Evolutionary conservation across 176 grass and related monocot species (phyloP), one percentile per base, ranked within the genome.

Genomic region (Oryza officinalis): DNA sequence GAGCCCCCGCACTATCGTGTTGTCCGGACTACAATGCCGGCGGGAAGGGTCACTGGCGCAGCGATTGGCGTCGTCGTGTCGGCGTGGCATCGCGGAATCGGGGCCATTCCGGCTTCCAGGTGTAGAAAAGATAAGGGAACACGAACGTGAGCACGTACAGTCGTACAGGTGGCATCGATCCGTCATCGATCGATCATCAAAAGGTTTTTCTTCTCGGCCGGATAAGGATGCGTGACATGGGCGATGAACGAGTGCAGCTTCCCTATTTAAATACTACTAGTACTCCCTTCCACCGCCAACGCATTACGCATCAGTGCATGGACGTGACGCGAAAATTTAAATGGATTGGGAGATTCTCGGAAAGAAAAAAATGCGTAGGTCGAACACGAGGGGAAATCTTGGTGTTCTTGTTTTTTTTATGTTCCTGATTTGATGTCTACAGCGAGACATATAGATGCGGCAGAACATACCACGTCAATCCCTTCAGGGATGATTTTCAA

Each of bases 311-410:
- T 57, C 18, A 57, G 18, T 74, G 45, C 72, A 54, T 65, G 28
- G 60, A 83, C 26, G 27, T 52, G 81, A 75, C 81, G 6, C 38
- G 2, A 18, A 83, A 66, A 25, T 25, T 74, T 17, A 50, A 46
- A 64, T 17, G 7, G 3, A 2, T 0, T 1, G 7, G 41, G 40
- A 71, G 15, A 82, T 82, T 63, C 50, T 13, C 10, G 23, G 15
- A 61, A 61, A 61, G 3, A 23, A 20, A 65, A 37, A 5, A 37
- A 5, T 37, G n/a, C 13, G 10, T 35, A 6, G 30, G 75, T 64
- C n/a, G 57, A 63, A 26, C 75, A 18, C 13, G 57, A 31, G 13
- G 75, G 22, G 33, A 17, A 77, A 77, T 41, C 54, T 38, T 23
- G 17, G 23, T 9, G 20, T 15, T 20, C 8, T 35, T 69, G 10